Percentiles rank a stretch among this genome's conserved stretches.
These are phyloP conservation scores for Paraphaeosphaeria sporulosa DNA, from an alignment of 2,329 filamentous ascomycete genomes.

Conservation along the genomic window DNA sequence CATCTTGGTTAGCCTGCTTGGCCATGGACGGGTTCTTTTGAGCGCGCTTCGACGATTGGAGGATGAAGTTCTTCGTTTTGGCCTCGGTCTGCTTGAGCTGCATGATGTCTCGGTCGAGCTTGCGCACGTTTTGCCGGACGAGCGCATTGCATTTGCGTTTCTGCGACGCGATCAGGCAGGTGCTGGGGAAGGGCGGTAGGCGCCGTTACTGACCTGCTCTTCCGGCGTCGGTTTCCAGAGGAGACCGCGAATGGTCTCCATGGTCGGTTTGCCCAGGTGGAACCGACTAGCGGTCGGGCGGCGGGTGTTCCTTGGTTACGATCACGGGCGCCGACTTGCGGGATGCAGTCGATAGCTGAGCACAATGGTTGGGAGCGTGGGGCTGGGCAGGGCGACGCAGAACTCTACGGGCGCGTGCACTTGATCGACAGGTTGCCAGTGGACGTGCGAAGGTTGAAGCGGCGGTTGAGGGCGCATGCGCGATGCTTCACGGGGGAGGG, in stretches of 20 bases:
- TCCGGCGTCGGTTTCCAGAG: slow-evolving; percentile 94
- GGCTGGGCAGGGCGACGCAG: not conserved
- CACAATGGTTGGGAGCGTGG: not conserved
- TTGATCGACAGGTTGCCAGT: not conserved
- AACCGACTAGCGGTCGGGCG: not conserved
- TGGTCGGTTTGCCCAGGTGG: slow-evolving; percentile 49
- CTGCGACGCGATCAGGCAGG: slow-evolving; percentile 57
- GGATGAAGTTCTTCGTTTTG: slow-evolving; percentile 79
- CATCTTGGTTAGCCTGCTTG: slow-evolving; percentile 80
- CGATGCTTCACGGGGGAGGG: not conserved
- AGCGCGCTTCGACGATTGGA: slow-evolving; percentile 81
- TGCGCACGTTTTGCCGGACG: slow-evolving; percentile 88
- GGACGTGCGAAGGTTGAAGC: not conserved
- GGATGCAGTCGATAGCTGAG: not conserved
- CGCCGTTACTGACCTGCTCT: slow-evolving; percentile 72
- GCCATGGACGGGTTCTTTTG: slow-evolving; percentile 81
- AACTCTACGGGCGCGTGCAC: not conserved
- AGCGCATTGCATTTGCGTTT: slow-evolving; percentile 94
- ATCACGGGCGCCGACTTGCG: not conserved
- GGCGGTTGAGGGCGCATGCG: not conserved
- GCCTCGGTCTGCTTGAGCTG: slow-evolving; percentile 78
- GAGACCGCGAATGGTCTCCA: slow-evolving; percentile 87
- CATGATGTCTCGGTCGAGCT: slow-evolving; percentile 91
- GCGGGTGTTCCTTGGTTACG: not conserved
- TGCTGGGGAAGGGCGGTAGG: not conserved